Base-by-base conservation (phyloP, 2,329 filamentous ascomycete genomes). In the Westerdykella sp. region DNA sequence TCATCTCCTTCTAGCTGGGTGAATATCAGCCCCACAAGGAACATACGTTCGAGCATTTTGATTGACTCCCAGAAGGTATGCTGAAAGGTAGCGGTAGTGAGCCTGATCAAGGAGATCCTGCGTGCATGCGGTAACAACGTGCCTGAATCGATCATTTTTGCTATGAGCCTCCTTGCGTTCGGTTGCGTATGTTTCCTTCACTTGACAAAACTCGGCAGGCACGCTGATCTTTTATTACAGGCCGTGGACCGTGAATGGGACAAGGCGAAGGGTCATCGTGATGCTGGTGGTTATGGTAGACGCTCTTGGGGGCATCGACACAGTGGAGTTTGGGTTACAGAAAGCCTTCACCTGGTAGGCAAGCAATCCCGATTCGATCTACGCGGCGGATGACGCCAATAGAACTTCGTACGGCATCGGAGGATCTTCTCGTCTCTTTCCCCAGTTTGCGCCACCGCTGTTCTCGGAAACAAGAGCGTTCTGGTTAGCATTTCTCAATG, bases 401-500 rank as follows among this genome's bases (percentile, higher is more conserved):
- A 56, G 53, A 47, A 46, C 40, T 6, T 37, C 42, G 2, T 55
- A 46, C 40, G 45, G 42, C 34, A 31, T 53, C 7, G 34, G 39
- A 15, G 42, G 38, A 13, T 46, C 45, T 16, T 32, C 53, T 12
- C 35, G 34, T n/a, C 36, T 46, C 4, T 39, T 42, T 13, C 44
- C 53, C 14, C 25, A 32, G 2, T 54, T 52, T 35, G 47, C 51
- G 11, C 23, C 38, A 31, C 46, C 54, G 3, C 21, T 42, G 3
- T 57, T 42, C 25, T 30, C 28, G 1, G 40, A 45, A 11, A 16
- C 37, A 5, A 35, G 28, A 18, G 14, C 43, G 1, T 50, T 54
- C 18, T 40, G 49, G 12, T 43, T 57, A 7, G 51, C 54, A 11
- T 51, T 55, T 15, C 45, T 49, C 23, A 51, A 57, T 34, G 53